phyloP scores from a whole-genome alignment of 805 yeast species.

The Myxozyma nipponensis region DNA sequence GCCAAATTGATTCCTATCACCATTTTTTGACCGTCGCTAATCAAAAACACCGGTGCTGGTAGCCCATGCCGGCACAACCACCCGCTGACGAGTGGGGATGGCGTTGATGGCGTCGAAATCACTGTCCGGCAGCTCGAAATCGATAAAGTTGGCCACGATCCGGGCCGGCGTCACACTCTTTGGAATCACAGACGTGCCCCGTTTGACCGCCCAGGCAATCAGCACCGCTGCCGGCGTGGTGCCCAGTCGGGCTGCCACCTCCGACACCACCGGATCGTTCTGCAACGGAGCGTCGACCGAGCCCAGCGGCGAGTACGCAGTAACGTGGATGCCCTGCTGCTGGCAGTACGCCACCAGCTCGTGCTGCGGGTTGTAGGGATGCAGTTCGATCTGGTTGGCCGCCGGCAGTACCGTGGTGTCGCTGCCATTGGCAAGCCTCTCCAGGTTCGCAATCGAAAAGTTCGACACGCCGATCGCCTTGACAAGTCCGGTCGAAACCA shows the following conservation, averaged over 20 bases:
- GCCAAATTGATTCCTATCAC: too few species aligned
- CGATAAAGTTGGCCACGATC: constrained; percentile 43
- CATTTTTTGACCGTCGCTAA: too few species aligned
- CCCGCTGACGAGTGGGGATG: constrained; percentile 3
- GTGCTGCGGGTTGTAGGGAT: constrained; percentile 62
- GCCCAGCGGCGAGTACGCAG: constrained; percentile 79
- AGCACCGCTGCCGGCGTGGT: constrained; percentile 51
- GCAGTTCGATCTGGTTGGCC: constrained; percentile 71
- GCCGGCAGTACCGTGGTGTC: constrained; percentile 60
- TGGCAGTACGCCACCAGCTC: constrained; percentile 53
- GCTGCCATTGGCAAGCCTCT: constrained; percentile 27
- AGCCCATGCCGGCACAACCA: too few species aligned
- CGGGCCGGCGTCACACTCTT: constrained; percentile 67
- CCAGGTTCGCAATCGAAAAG: constrained; percentile 42
- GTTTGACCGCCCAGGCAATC: constrained; percentile 54
- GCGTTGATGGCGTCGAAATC: constrained; percentile 41
- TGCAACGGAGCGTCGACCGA: constrained; percentile 45
- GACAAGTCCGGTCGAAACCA: constrained; percentile 48
- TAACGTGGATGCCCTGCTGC: constrained; percentile 51
- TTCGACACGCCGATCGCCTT: constrained; percentile 77
- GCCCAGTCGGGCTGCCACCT: constrained; percentile 53
- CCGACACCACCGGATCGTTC: constrained; percentile 40
- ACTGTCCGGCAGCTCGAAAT: constrained; percentile 37
- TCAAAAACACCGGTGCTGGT: too few species aligned
- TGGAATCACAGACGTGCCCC: constrained; percentile 61